Base-by-base conservation (phyloP, 305 asterid genomes). In the Nicotiana rustica region DNA sequence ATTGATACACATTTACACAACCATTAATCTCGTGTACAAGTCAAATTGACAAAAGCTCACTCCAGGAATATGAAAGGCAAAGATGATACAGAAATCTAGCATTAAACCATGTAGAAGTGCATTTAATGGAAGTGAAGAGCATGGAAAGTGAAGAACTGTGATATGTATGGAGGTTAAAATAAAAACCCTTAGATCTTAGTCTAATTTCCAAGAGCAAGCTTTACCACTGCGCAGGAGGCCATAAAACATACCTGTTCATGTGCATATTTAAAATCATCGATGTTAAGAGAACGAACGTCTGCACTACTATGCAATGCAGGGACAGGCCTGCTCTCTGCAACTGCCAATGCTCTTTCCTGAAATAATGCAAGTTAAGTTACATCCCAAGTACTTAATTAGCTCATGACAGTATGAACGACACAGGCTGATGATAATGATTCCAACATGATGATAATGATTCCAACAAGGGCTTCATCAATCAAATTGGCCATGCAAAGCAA, bases 221-320 rank as follows among this genome's bases (percentile, higher is more conserved):
- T 52, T 52, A 75, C 65, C 80, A 52, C 80, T 29, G 15, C 7
- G 29, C 25, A 29, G 80, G 44, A 15, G 41, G 80, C 44, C 64
- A 31, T 4, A 59, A 15, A 35, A 85, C 52, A 47, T 82, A 94
- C 98, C 96, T 89, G 95, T 67, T 93, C 95, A 17, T 92, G 97
- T 77, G 97, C 98, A 80, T 83, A 83, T 87, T 79, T 94, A 77
- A 94, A 94, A 90, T 94, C 98, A 41, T 91, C 93, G 92, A 86
- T 83, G 84, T 69, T 90, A 82, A 94, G 84, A 35, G 93, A 85
- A 65, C 98, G 94, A 80, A 93, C 84, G 64, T 93, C 95, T 14
- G 89, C 82, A 77, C 97, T 86, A 87, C 89, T 86, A 73, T 84
- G 88, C 88, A 94, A 84, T 73, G 90, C 87, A 55, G 98, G 97